Base-by-base conservation (phyloP, 1,284 basidiomycete species). In the Meripilus lineatus region DNA sequence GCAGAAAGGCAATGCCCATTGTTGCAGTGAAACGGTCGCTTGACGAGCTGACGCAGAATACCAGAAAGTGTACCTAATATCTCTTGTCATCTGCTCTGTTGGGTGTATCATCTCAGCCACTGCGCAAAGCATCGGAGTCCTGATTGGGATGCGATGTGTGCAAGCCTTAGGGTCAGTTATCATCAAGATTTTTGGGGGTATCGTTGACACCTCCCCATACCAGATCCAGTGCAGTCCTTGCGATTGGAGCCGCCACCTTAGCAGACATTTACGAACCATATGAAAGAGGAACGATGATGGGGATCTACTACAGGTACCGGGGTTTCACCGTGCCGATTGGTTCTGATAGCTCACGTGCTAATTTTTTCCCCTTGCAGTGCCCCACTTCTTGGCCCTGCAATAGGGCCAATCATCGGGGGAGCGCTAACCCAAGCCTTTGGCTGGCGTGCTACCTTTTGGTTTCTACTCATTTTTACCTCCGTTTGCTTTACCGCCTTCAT, bases 361-460 rank as follows among this genome's bases (percentile, higher is more conserved):
- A 37, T n/a, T 17, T 28, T 26, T 17, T n/a, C n/a, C n/a, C n/a
- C 18, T 5, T 23, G 10, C 20, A 63, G 61, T 38, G 63, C 63
- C 10, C 62, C 64, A 1, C 53, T 64, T 6, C 55, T 66, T 13
- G 78, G 86, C 1, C 77, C 77, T 5, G 70, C 82, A 2, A 55
- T 91, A 3, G 89, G 87, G 0, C 87, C 89, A 2, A 72, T 93
- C 32, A 59, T 81, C 23, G 82, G 82, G 3, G 91, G 90, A 2
- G 75, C 70, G 1, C 68, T 93, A 4, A 81, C 84, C 0, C 70
- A 82, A 49, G 74, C 69, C 0, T 84, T 84, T 58, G 72, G 70
- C 45, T 93, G 91, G 90, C 75, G 86, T 22, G 77, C 81, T 5
- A 78, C 81, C 0, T 89, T 93, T 61, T 93, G 87, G 74, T 90